Evolutionary conservation across 2,329 filamentous ascomycete species (phyloP).

Genomic region (Colletotrichum nymphaeae): DNA sequence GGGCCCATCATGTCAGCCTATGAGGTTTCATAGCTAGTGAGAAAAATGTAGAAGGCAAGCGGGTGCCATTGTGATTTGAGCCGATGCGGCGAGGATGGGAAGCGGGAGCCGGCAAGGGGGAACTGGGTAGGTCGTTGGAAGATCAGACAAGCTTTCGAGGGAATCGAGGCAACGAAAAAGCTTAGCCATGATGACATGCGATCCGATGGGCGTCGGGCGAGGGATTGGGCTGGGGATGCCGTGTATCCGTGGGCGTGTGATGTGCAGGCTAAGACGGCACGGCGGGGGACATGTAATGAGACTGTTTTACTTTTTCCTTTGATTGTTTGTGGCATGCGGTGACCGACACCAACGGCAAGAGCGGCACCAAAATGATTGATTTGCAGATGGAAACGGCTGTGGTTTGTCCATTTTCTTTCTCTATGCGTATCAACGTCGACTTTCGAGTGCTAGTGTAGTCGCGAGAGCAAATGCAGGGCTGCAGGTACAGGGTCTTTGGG

Average conservation of each 20-base stretch:
- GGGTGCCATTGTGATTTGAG: neutral
- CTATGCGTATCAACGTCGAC: neutral
- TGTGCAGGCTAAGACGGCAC: constrained; percentile 9
- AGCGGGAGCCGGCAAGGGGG: constrained; percentile 11
- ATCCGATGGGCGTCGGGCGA: constrained; percentile 12
- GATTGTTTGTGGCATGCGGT: neutral
- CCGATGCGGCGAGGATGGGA: constrained; percentile 1
- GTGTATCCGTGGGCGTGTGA: neutral
- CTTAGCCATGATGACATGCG: constrained; percentile 29
- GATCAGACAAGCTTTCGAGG: constrained; percentile 32
- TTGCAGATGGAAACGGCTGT: constrained; percentile 17
- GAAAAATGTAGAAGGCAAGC: no score
- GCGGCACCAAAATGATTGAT: constrained; percentile 22
- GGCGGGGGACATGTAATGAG: neutral
- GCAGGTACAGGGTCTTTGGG: neutral
- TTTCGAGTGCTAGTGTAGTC: neutral
- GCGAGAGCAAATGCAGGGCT: neutral
- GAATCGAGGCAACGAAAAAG: constrained; percentile 31
- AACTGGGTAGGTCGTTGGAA: constrained; percentile 19
- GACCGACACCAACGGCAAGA: constrained; percentile 23
- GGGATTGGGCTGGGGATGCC: neutral
- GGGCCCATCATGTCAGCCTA: neutral
- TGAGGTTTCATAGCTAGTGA: no score
- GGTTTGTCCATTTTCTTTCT: neutral
- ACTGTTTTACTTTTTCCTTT: neutral